Conservation (phyloP, 139 green algal species). For the Micractinium sp. region DNA sequence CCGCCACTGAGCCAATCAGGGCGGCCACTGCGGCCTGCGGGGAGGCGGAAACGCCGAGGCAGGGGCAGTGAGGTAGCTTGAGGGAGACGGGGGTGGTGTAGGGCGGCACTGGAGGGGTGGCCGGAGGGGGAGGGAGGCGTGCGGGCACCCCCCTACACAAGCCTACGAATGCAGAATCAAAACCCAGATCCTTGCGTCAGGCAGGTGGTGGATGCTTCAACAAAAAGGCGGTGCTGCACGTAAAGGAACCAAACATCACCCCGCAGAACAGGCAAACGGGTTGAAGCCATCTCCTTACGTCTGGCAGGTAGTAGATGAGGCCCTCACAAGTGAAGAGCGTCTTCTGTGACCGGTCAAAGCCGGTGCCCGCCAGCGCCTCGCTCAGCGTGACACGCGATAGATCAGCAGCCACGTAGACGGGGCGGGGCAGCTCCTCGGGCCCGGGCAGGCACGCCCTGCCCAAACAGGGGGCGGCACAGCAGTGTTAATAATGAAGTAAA, state of each 20-base stretch:
- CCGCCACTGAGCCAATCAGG: conserved; percentile 48
- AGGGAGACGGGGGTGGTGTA: neutral
- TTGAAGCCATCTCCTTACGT: conserved; percentile 16
- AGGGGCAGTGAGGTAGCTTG: neutral
- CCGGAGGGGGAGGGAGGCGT: neutral
- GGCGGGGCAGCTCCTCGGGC: conserved; percentile 50
- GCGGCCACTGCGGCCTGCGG: conserved; percentile 40
- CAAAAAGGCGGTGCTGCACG: no score
- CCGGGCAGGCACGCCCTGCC: conserved; percentile 42
- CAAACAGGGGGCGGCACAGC: neutral
- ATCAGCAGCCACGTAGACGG: conserved; percentile 69
- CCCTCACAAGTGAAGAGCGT: conserved; percentile 75
- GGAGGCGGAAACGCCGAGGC: neutral
- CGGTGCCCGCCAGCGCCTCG: conserved; percentile 53
- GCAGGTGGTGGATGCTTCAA: neutral
- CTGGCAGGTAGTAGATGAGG: conserved; percentile 75
- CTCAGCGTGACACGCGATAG: conserved; percentile 54
- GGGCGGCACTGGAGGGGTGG: neutral
- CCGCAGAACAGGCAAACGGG: no score
- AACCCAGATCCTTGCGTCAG: neutral
- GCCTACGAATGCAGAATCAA: neutral
- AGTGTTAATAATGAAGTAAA: no score
- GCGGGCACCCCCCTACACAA: neutral
- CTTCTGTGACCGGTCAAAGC: conserved; percentile 57
- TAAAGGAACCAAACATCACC: neutral